Conservation (phyloP, 495 filamentous ascomycete species). For the Cetradonia linearis region DNA sequence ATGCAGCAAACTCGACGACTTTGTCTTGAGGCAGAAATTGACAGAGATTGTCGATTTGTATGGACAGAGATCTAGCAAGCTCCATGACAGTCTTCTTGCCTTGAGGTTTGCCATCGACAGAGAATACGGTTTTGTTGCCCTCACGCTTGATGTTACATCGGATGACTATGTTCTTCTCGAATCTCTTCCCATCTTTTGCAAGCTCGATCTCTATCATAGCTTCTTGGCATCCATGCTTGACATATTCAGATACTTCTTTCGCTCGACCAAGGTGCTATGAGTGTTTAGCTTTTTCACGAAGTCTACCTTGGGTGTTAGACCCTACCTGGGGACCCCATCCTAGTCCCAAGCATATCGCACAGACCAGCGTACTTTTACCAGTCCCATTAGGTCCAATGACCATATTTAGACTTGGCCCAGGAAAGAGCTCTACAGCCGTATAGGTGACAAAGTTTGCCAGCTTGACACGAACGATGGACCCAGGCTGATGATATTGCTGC, state of each 20-base stretch:
- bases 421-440: slow-evolving; percentile 75
- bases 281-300: slow-evolving; percentile 6
- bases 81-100: slow-evolving; percentile 50
- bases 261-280: slow-evolving; percentile 70
- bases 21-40: slow-evolving; percentile 97
- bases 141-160: slow-evolving; percentile 67
- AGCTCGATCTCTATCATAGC: slow-evolving; percentile 87
- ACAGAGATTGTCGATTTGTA: slow-evolving; percentile 95
- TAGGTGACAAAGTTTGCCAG: slow-evolving; percentile 94
- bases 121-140: slow-evolving; percentile 67
- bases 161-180: slow-evolving; percentile 56
- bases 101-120: slow-evolving; percentile 51
- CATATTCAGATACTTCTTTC: slow-evolving; percentile 75
- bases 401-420: slow-evolving; percentile 94
- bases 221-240: slow-evolving; percentile 75
- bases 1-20: slow-evolving; percentile 83
- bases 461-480: slow-evolving; percentile 80
- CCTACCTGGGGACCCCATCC: slow-evolving; percentile 65
- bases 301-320: neutral
- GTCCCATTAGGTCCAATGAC: slow-evolving; percentile 97
- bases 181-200: slow-evolving; percentile 40
- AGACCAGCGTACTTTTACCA: slow-evolving; percentile 94
- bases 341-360: slow-evolving; percentile 89
- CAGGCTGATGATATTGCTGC: slow-evolving; percentile 49
- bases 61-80: slow-evolving; percentile 58